phyloP scores from a whole-genome alignment of 1,284 basidiomycete genomes.

The Anthracocystis setariae region DNA sequence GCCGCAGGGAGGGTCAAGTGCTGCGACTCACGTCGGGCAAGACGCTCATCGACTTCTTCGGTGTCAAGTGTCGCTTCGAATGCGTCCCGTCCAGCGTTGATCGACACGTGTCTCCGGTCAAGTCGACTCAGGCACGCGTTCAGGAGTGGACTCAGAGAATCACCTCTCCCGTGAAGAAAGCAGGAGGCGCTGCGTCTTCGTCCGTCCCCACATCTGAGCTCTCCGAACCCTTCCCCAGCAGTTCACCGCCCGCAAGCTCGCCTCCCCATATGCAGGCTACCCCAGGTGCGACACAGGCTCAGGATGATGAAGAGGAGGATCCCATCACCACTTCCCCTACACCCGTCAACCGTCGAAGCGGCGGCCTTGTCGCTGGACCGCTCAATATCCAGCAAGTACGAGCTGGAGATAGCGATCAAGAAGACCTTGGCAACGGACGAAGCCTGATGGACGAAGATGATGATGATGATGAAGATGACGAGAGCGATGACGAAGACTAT shows the following conservation, averaged over 20 bases:
- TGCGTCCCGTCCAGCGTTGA: slow-evolving; percentile 27
- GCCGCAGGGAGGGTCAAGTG: slow-evolving; percentile 59
- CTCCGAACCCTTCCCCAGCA: slow-evolving; percentile 9
- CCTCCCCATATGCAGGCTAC: slow-evolving; percentile 20
- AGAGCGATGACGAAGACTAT: slow-evolving; percentile 46
- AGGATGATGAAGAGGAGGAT: slow-evolving; percentile 33
- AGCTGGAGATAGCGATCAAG: slow-evolving; percentile 43
- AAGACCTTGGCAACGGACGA: slow-evolving; percentile 10
- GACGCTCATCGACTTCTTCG: slow-evolving; percentile 60
- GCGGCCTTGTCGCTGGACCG: slow-evolving; percentile 37
- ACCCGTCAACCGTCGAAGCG: slow-evolving; percentile 24
- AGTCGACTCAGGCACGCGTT: slow-evolving; percentile 20
- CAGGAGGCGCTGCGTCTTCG: slow-evolving; percentile 11
- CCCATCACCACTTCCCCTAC: slow-evolving; percentile 36
- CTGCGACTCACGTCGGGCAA: slow-evolving; percentile 54
- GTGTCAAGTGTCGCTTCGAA: slow-evolving; percentile 49
- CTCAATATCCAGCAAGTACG: slow-evolving; percentile 34
- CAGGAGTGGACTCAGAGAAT: slow-evolving; percentile 26
- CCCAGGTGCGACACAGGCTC: not conserved
- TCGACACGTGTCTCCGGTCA: slow-evolving; percentile 21
- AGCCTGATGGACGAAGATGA: slow-evolving; percentile 23
- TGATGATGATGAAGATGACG: slow-evolving; percentile 34
- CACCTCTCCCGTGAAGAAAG: slow-evolving; percentile 44
- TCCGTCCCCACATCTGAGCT: not conserved
- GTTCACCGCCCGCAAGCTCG: slow-evolving; percentile 40